Evolutionary conservation across 2,329 filamentous ascomycete genomes (phyloP).

Genomic region (Penicillium vulpinum): DNA sequence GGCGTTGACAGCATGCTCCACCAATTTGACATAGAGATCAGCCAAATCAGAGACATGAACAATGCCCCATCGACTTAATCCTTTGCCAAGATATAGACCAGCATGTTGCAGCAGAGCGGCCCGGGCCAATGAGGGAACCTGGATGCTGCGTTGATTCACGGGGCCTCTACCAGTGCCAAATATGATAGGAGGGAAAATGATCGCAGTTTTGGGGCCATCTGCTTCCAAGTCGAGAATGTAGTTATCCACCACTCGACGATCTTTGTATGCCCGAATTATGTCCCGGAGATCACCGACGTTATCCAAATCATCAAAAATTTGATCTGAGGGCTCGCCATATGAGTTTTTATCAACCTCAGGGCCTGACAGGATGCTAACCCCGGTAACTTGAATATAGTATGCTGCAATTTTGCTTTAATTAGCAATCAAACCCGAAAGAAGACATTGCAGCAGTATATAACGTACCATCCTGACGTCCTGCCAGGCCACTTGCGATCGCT

Average conservation of each 20-base stretch:
- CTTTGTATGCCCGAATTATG: conserved; percentile 40
- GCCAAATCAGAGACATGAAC: conserved; percentile 62
- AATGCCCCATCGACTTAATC: conserved; percentile 59
- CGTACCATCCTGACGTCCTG: conserved; percentile 2
- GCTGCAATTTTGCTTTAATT: background rate
- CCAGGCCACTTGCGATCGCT: conserved; percentile 4
- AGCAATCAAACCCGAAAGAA: background rate
- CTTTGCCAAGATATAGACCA: conserved; percentile 56
- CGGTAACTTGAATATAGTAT: conserved; percentile 40
- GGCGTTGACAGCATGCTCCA: conserved; percentile 44
- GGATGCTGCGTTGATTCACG: conserved; percentile 53
- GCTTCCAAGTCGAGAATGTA: conserved; percentile 55
- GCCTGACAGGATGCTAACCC: conserved; percentile 38
- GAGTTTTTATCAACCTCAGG: conserved; percentile 34
- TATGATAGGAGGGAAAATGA: conserved; percentile 65
- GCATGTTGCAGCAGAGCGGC: conserved; percentile 49
- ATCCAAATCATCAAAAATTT: conserved; percentile 40
- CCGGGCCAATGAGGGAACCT: conserved; percentile 49
- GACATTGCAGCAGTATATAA: background rate
- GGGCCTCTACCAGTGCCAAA: conserved; percentile 55
- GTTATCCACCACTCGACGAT: conserved; percentile 67
- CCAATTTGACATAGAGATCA: conserved; percentile 53
- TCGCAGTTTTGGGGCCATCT: conserved; percentile 54
- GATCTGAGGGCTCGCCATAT: conserved; percentile 33
- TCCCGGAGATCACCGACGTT: conserved; percentile 34